phyloP scores from a whole-genome alignment of 139 green algal genomes.

The Chlamydomonas asymmetrica region DNA sequence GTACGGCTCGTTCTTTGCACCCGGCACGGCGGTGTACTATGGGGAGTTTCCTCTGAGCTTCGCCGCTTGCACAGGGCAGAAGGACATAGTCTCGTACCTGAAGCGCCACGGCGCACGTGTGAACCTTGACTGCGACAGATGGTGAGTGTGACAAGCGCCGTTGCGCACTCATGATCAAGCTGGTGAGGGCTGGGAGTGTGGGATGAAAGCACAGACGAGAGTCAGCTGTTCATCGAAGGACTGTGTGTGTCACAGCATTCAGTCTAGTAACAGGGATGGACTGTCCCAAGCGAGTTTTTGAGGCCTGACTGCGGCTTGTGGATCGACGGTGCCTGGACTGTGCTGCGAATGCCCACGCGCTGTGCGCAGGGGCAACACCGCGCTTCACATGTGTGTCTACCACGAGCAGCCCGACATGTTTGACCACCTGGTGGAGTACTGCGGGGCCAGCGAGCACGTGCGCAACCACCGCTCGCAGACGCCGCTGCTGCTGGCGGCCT shows the following conservation, averaged over 20 bases:
- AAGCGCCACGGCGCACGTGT: conserved; percentile 54
- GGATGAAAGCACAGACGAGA: too few species aligned
- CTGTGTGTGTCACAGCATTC: neutral
- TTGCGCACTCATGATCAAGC: too few species aligned
- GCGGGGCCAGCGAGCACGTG: conserved; percentile 39
- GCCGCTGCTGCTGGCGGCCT: conserved; percentile 52
- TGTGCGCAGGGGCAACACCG: conserved; percentile 44
- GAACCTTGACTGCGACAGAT: conserved; percentile 50
- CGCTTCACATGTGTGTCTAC: conserved; percentile 51
- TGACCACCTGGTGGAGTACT: conserved; percentile 59
- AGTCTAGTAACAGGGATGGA: neutral
- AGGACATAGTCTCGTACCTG: conserved; percentile 61
- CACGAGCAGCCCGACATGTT: conserved; percentile 63
- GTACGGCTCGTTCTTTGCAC: conserved; percentile 59
- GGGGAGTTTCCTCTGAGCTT: conserved; percentile 63
- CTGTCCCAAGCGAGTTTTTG: neutral
- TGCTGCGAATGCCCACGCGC: too few species aligned
- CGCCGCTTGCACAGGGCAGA: conserved; percentile 57
- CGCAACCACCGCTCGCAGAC: conserved; percentile 41
- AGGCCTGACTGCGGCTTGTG: too few species aligned
- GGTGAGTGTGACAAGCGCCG: too few species aligned
- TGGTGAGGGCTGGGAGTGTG: too few species aligned
- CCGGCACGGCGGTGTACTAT: conserved; percentile 52
- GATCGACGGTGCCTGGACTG: too few species aligned
- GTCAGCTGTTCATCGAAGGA: too few species aligned